Percentiles rank a stretch among this genome's conserved stretches.
Conservation (phyloP, 345 rosid species). For the Populus tremula region DNA sequence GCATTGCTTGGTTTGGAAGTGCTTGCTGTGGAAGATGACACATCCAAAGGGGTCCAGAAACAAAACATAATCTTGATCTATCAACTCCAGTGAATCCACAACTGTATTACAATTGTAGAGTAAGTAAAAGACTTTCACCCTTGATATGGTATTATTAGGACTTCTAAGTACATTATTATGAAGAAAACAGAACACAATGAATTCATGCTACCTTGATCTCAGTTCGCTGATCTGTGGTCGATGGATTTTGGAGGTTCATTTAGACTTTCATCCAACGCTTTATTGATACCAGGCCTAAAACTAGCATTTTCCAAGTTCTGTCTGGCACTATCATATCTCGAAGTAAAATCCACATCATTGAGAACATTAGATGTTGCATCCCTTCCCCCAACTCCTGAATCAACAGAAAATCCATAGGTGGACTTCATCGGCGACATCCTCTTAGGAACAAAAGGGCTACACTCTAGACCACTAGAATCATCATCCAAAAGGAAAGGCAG, state of each 20-base stretch:
- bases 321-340: conserved; percentile 41
- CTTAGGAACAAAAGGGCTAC: conserved; percentile 63
- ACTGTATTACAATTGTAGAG: conserved; percentile 35
- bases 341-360: conserved; percentile 36
- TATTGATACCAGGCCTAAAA: conserved; percentile 38
- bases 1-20: conserved; percentile 52
- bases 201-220: conserved; percentile 48
- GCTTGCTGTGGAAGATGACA: conserved; percentile 55
- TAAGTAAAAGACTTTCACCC: conserved; percentile 1
- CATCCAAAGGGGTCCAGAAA: conserved; percentile 80
- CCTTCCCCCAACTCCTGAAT: conserved; percentile 43
- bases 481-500: conserved; percentile 84
- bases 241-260: conserved; percentile 41
- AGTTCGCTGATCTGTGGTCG: conserved; percentile 43
- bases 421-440: conserved; percentile 46
- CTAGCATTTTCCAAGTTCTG: conserved; percentile 36
- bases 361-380: conserved; percentile 41
- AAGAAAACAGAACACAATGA: conserved; percentile 8
- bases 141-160: background rate
- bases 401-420: conserved; percentile 49
- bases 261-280: conserved; percentile 40
- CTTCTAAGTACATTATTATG: conserved; percentile 5
- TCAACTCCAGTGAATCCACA: conserved; percentile 67
- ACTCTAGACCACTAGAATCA: conserved; percentile 69
- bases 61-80: conserved; percentile 91